Evolutionary conservation across 352 stramenopile genomes (phyloP).

Genomic region (Lagenidium sp.): DNA sequence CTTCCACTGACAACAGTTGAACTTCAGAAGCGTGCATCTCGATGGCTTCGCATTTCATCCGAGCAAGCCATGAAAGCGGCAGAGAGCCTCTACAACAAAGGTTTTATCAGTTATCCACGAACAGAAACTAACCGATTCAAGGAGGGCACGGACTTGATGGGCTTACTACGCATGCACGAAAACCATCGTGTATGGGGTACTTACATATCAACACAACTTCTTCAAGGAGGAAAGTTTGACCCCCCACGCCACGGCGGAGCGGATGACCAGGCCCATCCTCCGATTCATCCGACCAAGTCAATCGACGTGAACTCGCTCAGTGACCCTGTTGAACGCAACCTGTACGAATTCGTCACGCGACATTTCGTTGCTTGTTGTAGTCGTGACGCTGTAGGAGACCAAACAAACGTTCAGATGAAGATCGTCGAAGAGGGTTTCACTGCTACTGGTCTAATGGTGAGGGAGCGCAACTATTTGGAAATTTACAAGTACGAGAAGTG

Average conservation of each 20-base stretch:
- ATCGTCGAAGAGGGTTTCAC: conserved; percentile 86
- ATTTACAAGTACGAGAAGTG: conserved; percentile 95
- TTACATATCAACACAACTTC: conserved; percentile 63
- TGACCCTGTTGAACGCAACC: conserved; percentile 85
- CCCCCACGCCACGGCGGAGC: conserved; percentile 85
- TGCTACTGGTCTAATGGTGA: conserved; percentile 85
- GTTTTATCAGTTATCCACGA: conserved; percentile 97
- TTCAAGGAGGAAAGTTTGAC: conserved; percentile 60
- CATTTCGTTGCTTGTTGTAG: conserved; percentile 99
- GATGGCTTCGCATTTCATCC: conserved; percentile 93
- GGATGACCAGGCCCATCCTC: conserved; percentile 97
- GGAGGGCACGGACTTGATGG: conserved; percentile 85
- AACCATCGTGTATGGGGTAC: conserved; percentile 60
- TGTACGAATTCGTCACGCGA: conserved; percentile 97
- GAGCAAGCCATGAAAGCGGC: conserved; percentile 96
- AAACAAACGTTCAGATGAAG: conserved; percentile 85
- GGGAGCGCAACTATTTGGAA: conserved; percentile 92
- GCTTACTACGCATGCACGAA: conserved; percentile 66
- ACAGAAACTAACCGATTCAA: conserved; percentile 99
- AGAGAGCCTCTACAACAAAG: conserved; percentile 97
- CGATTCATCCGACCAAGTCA: conserved; percentile 98
- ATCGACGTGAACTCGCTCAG: conserved; percentile 58
- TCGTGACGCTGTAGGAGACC: conserved; percentile 87
- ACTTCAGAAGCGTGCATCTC: conserved; percentile 95
- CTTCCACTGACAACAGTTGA: conserved; percentile 98